Conservation (phyloP, 345 rosid genomes). For the Luvunga scandens region DNA sequence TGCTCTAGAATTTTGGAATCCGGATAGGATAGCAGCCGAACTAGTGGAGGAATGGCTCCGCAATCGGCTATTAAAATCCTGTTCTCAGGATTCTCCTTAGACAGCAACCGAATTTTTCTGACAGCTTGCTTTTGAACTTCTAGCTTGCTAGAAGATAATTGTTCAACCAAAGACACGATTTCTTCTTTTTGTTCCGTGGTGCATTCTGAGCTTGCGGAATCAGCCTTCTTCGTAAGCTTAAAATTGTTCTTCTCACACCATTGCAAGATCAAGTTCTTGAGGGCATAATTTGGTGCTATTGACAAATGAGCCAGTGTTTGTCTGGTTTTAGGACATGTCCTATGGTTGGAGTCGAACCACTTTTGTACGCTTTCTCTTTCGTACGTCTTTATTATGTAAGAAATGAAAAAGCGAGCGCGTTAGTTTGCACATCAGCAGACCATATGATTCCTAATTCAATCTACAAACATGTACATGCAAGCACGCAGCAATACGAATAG, state of each 20-base stretch:
- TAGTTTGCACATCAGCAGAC: background rate
- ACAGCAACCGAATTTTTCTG: conserved; percentile 56
- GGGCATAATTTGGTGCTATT: conserved; percentile 64
- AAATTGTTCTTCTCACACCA: conserved; percentile 78
- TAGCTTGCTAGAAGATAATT: conserved; percentile 42
- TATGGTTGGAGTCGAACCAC: conserved; percentile 69
- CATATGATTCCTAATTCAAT: background rate
- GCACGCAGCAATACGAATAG: too few relatives aligned
- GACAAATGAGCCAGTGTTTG: conserved; percentile 54
- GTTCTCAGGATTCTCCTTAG: conserved; percentile 64
- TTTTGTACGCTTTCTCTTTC: conserved; percentile 71
- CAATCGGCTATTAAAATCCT: conserved; percentile 48
- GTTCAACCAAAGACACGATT: conserved; percentile 35
- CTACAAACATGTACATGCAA: too few relatives aligned
- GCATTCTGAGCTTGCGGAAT: conserved; percentile 2
- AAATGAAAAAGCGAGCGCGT: background rate
- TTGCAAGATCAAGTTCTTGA: conserved; percentile 58
- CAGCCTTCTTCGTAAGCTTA: conserved; percentile 43
- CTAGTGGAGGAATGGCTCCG: conserved; percentile 55
- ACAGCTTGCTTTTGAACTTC: conserved; percentile 64
- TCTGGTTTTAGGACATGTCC: conserved; percentile 74
- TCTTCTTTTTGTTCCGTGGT: conserved; percentile 30
- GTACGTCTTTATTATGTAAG: conserved; percentile 41
- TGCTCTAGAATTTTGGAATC: conserved; percentile 66
- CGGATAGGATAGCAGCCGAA: conserved; percentile 57